A percentile compares a stretch with the other conserved stretches of the same genome.
Evolutionary conservation across 2,329 filamentous ascomycete genomes (phyloP).

Genomic region (Talaromyces amestolkiae): DNA sequence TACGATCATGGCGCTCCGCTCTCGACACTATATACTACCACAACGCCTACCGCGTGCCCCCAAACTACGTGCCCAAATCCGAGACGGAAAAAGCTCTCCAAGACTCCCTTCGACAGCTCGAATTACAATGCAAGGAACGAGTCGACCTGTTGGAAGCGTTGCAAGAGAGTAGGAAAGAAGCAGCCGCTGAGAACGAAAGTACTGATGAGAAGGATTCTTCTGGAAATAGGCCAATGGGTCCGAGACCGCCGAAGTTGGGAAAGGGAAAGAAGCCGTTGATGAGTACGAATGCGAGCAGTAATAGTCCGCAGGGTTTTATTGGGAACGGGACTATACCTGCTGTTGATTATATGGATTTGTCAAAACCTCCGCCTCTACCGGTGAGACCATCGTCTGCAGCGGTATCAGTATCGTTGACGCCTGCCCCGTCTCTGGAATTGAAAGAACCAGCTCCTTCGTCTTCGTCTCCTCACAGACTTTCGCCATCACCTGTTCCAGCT

Average conservation of each 20-base stretch:
- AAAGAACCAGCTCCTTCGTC: conserved; percentile 24
- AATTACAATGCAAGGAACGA: conserved; percentile 88
- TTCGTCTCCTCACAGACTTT: conserved; percentile 18
- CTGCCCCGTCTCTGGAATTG: conserved; percentile 4
- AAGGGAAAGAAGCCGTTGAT: conserved; percentile 33
- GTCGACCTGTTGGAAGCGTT: conserved; percentile 85
- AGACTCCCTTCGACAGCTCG: conserved; percentile 77
- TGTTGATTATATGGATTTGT: conserved; percentile 75
- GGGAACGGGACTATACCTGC: conserved; percentile 79
- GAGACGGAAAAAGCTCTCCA: conserved; percentile 82
- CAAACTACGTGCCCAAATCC: conserved; percentile 66
- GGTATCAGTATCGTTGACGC: not conserved
- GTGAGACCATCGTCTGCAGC: conserved; percentile 32
- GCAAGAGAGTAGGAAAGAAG: conserved; percentile 61
- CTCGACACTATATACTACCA: conserved; percentile 87
- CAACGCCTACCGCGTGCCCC: conserved; percentile 70
- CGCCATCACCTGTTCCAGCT: conserved; percentile 33
- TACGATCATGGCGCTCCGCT: conserved; percentile 84
- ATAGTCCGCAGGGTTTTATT: conserved; percentile 59
- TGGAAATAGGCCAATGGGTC: not conserved
- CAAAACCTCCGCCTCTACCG: conserved; percentile 64
- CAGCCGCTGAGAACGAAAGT: conserved; percentile 34
- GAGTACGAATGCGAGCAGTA: conserved; percentile 25
- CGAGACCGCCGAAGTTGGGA: conserved; percentile 20
- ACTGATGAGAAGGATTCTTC: conserved; percentile 23